phyloP scores from a whole-genome alignment of 78 protist species.

The Andalucia godoyi region DNA sequence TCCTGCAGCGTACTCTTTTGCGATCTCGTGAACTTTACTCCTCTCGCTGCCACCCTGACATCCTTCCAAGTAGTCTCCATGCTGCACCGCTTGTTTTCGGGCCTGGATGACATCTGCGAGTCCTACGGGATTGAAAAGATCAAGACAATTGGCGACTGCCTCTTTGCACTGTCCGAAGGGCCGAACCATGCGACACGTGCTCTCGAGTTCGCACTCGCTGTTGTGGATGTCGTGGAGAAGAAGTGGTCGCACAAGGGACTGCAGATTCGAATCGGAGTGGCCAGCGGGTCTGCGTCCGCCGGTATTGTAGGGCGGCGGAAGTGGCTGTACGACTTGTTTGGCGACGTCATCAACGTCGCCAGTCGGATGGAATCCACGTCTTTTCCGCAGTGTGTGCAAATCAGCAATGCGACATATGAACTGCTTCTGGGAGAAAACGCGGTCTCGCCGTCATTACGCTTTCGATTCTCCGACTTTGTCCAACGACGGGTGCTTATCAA shows the following conservation, averaged over 20 bases:
- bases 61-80: neutral
- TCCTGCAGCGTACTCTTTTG: neutral
- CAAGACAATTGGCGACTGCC: slow-evolving; percentile 27
- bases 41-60: neutral
- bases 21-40: slow-evolving; percentile 13
- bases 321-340: slow-evolving; percentile 14
- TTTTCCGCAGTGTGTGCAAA: neutral
- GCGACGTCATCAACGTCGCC: slow-evolving; percentile 53
- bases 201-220: too few relatives aligned
- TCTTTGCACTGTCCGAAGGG: slow-evolving; percentile 1
- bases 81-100: neutral
- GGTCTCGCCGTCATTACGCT: too few relatives aligned
- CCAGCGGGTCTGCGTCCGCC: slow-evolving; percentile 12
- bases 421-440: too few relatives aligned
- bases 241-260: too few relatives aligned
- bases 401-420: too few relatives aligned
- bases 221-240: too few relatives aligned
- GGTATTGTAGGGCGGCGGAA: slow-evolving; percentile 12
- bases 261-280: slow-evolving; percentile 17
- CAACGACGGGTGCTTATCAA: too few relatives aligned
- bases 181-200: neutral
- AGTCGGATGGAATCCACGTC: slow-evolving; percentile 50
- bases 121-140: neutral
- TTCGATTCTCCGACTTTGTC: too few relatives aligned
- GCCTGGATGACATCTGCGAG: neutral